Base-by-base conservation (phyloP, 345 rosid genomes). In the Sisymbrium irio region DNA sequence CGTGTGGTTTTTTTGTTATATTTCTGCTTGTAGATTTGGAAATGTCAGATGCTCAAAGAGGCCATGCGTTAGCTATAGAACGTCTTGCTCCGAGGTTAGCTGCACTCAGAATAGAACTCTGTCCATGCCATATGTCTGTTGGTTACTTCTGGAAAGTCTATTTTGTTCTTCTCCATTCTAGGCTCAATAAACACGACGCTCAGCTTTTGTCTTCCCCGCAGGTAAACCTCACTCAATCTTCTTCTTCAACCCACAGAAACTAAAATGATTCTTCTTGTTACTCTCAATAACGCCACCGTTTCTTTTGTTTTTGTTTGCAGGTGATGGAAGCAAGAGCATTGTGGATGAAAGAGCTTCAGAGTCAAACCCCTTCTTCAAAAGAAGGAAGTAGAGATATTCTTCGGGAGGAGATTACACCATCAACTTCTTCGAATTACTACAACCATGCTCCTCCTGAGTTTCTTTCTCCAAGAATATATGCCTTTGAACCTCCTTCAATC, bases 61-160 rank as follows among this genome's bases (percentile, higher is more conserved):
- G 90, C 32, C 99, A 95, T 80, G 94, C 96, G 74, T 77, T 92
- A 85, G 92, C 91, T 30, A 87, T 95, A 65, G 97, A 95, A 61
- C 84, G 78, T 63, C 88, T 87, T 50, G 86, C 91, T 33, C 94
- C 96, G 4, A 85, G 91, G 80, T 79, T 95, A 77, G 89, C 90
- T 72, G 94, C 91, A 47, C 80, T 92, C 2, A 85, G 98, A 81
- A 82, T 90, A 61, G 97, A 92, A 50, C 88, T 95, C 69, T 95
- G 99, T 75, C 97, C 98, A 0, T 89, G 89, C 70, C 87, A 86
- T 83, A 90, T 92, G 98, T 90, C 83, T 68, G 96, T 87, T 41
- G 84, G 78, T 77, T 83, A 92, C 88, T 92, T 96, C 80, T 96
- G 99, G 98, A 96, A 90, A 85, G 89, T 96, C 40, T 96, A 92